Base-by-base conservation (phyloP, 371 early-diverging fungal genomes). In the Mortierella sp. region DNA sequence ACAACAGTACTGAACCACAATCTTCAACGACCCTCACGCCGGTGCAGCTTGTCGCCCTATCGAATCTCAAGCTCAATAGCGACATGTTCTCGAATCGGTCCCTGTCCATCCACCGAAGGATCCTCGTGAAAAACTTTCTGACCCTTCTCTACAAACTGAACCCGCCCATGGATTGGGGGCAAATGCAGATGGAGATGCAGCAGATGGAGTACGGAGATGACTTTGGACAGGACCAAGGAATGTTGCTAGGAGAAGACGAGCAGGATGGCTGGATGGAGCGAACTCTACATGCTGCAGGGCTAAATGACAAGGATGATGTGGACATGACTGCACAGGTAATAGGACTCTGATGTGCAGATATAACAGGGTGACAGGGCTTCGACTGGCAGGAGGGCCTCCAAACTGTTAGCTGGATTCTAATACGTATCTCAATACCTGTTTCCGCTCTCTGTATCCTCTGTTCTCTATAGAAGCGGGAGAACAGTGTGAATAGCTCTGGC, bases 251-350 rank as follows among this genome's bases (percentile, higher is more conserved):
- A 9, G 55, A 55, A 34, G 72, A 72, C 23, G 72, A 72, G 32
- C 65, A 72, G 48, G 56, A 61, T 12, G 72, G 72, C 11, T 72
- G 72, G 72, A 72, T 72, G 65, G 72, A 72, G 28, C 60, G 51
- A n/a, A 72, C 72, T 3, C 61, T 72, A 11, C 50, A 46, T 48
- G 72, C 72, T 1, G 72, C 72, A 19, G 72, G 72, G 24, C 43
- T 72, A 28, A 50, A 37, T 11, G 62, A 69, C 6, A 51, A 55
- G 23, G 60, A 61, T 26, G 64, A 69, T 23, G 47, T 23, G 9
- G 41, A 47, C 19, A 21, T 17, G 7, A 14, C 57, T 15, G 39
- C 27, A 23, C 28, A 50, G 44, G 27, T 56, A 37, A 50, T n/a
- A n/a, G n/a, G n/a, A n/a, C n/a, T n/a, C n/a, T n/a, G n/a, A n/a